Percentiles rank a stretch among this genome's conserved stretches.
phyloP scores from a whole-genome alignment of 2,329 filamentous ascomycete species.

The Xylariaceae sp. region DNA sequence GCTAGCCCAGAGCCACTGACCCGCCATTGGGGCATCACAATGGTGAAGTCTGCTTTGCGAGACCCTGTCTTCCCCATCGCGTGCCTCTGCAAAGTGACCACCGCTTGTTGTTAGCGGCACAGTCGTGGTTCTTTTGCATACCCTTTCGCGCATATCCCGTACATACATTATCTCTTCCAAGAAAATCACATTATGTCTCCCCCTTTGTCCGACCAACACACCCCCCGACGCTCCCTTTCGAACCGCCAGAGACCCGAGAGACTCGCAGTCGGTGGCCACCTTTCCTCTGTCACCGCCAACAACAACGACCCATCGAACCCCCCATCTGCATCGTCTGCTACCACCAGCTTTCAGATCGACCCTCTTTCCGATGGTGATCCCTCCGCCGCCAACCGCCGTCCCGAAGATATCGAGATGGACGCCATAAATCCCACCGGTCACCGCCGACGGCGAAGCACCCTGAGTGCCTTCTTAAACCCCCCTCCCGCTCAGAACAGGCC shows the following conservation, averaged over 20 bases:
- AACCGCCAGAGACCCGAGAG: conserved; percentile 5
- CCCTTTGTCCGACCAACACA: conserved; percentile 28
- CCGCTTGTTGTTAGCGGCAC: neutral
- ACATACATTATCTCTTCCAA: conserved; percentile 1
- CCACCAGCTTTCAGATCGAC: conserved; percentile 33
- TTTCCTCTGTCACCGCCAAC: conserved; percentile 2
- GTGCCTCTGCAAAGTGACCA: too few species aligned
- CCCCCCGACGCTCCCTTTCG: conserved; percentile 20
- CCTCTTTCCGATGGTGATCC: conserved; percentile 28
- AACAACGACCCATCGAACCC: conserved; percentile 28
- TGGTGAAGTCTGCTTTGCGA: too few species aligned
- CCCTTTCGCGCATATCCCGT: neutral
- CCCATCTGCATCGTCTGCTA: conserved; percentile 31
- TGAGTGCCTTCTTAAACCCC: conserved; percentile 40
- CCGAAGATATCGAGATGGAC: conserved; percentile 54
- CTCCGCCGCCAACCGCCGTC: conserved; percentile 23
- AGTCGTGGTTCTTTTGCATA: neutral
- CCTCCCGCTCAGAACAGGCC: conserved; percentile 22
- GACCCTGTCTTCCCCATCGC: too few species aligned
- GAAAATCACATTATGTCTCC: conserved; percentile 25
- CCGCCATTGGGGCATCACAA: too few species aligned
- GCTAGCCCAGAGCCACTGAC: too few species aligned
- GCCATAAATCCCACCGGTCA: conserved; percentile 46
- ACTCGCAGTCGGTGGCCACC: conserved; percentile 8
- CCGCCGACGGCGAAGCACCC: conserved; percentile 53